Percentiles rank a stretch among this genome's conserved stretches.
Conservation (phyloP, 108 stramenopile species). For the Nitzschia putrida region DNA sequence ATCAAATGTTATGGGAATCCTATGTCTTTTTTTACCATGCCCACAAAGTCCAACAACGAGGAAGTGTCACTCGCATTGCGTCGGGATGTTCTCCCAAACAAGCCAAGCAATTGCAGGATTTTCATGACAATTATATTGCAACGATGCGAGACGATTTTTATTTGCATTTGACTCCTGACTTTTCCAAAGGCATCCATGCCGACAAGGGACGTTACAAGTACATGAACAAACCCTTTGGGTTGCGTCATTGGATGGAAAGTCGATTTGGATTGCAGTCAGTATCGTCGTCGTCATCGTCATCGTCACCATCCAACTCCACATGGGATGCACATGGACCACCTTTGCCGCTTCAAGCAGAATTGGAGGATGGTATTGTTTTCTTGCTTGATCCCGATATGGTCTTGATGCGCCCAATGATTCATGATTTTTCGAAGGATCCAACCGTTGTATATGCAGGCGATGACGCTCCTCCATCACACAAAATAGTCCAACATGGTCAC, state of each 20-base stretch:
- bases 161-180: conserved; percentile 81
- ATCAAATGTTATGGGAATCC: conserved; percentile 90
- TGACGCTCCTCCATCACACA: not conserved
- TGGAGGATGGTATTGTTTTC: conserved; percentile 74
- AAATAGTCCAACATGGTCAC: conserved; percentile 61
- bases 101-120: conserved; percentile 13
- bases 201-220: conserved; percentile 70
- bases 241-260: conserved; percentile 75
- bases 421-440: conserved; percentile 50
- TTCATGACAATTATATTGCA: conserved; percentile 40
- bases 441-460: not conserved
- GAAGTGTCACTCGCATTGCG: conserved; percentile 88
- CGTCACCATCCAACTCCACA: too few species aligned
- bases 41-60: conserved; percentile 66
- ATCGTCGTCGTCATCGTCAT: conserved; percentile 5
- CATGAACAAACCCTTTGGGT: conserved; percentile 85
- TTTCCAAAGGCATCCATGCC: conserved; percentile 23
- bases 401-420: conserved; percentile 77
- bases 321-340: too few species aligned
- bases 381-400: conserved; percentile 95
- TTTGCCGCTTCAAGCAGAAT: too few species aligned
- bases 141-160: conserved; percentile 47
- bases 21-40: conserved; percentile 74
- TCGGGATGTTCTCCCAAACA: conserved; percentile 51
- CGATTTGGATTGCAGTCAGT: conserved; percentile 43